phyloP scores from a whole-genome alignment of 805 yeast species.

The Wickerhamomyces kurtzmanii region DNA sequence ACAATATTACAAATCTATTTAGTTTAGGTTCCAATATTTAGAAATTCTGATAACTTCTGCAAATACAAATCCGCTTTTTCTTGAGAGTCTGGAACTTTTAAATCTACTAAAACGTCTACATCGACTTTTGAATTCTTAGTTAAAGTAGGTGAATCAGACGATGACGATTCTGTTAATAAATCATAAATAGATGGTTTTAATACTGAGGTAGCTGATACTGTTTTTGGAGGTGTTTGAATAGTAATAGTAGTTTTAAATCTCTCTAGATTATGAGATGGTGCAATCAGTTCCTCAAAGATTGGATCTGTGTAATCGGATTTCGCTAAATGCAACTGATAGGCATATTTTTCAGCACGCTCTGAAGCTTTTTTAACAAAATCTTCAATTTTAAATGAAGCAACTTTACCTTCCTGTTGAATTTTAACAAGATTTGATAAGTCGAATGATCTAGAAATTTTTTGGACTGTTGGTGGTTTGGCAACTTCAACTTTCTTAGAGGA shows the following conservation, averaged over 20 bases:
- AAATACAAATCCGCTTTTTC: constrained; percentile 30
- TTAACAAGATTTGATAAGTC: constrained; percentile 13
- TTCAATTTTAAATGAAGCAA: constrained; percentile 19
- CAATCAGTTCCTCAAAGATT: constrained; percentile 46
- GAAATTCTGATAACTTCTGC: constrained; percentile 17
- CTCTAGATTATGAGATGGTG: constrained; percentile 29
- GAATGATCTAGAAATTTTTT: constrained; percentile 22
- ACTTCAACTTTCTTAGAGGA: constrained; percentile 10
- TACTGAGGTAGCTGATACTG: constrained; percentile 10
- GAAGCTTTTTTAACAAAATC: constrained; percentile 33
- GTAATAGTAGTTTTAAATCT: constrained; percentile 31
- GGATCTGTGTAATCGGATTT: constrained; percentile 46
- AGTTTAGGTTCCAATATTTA: too few species aligned
- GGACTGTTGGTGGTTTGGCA: constrained; percentile 20
- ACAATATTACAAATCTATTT: too few species aligned
- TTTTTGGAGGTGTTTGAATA: constrained; percentile 14
- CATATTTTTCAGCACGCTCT: constrained; percentile 31
- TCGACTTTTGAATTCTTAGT: constrained; percentile 20
- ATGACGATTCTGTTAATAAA: constrained; percentile 13
- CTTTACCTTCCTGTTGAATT: constrained; percentile 19
- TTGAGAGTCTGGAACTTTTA: constrained; percentile 33
- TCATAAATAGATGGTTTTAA: constrained; percentile 17
- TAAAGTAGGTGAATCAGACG: constrained; percentile 9
- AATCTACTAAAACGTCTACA: constrained; percentile 25
- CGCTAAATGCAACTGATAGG: constrained; percentile 26